Base-by-base conservation (phyloP, 352 stramenopile genomes). In the Phytopythium ostracodes region DNA sequence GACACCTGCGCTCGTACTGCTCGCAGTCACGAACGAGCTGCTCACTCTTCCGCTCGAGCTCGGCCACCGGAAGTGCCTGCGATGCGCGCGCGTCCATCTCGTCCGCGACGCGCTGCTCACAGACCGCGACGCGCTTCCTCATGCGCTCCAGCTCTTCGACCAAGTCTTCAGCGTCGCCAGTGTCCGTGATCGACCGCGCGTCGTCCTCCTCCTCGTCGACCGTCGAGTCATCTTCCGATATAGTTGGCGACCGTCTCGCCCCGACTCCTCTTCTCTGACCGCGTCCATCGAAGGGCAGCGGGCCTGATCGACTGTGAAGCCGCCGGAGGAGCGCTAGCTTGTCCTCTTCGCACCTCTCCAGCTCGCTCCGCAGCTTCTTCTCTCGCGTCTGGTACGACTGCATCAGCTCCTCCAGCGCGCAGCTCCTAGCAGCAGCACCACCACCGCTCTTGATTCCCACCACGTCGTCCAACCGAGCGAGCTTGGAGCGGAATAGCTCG, bases 371-470 rank as follows among this genome's bases (percentile, higher is more conserved):
- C 50, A 84, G 56, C 20, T 75, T 59, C 67, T 68, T 65, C 63
- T 87, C 77, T 31, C 70, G 71, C 15, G 53, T 24, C 31, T 84
- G 75, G 36, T 84, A 84, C 1, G 77, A 83, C 0, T 64, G 35
- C 15, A 87, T 27, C 4, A 84, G 52, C 31, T 84, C 68, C 11
- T 27, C 59, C 22, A 83, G 33, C 12, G 55, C 67, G 22, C 31
- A 42, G 31, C 59, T 47, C 14, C 60, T 60, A 56, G 18, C 47
- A n/a, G 46, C 49, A n/a, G 33, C 54, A 47, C 38, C 56, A 17
- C 46, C 35, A 7, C 38, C 54, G 29, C 29, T 33, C 29, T 33
- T 33, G 29, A 3, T 33, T 7, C 29, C 29, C 29, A 20, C 60
- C 53, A 17, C 25, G 14, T 70, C 61, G 18, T 67, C 60, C 10